These are phyloP conservation scores for Phytopythium boreale DNA, from an alignment of 352 stramenopile genomes.

Conservation along the genomic window DNA sequence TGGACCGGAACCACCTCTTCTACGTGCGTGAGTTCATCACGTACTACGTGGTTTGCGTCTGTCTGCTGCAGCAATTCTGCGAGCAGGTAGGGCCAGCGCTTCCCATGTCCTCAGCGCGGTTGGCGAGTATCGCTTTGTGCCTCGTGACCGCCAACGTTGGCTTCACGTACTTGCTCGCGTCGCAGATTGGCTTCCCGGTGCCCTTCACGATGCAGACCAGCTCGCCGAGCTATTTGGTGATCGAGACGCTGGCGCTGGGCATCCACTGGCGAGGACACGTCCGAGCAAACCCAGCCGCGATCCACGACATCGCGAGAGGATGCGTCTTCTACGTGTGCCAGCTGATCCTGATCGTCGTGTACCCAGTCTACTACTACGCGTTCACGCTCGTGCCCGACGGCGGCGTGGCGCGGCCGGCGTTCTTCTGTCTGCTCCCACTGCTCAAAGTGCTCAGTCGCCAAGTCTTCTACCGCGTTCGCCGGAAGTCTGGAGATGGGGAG, in stretches of 20 bases:
- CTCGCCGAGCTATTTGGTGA: background rate
- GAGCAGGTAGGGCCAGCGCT: background rate
- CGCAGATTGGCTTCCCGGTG: slow-evolving; percentile 20
- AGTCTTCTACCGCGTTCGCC: slow-evolving; percentile 16
- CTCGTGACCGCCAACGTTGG: background rate
- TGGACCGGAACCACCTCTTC: background rate
- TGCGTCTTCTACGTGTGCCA: slow-evolving; percentile 13
- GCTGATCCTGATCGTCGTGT: slow-evolving; percentile 12
- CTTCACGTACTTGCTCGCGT: slow-evolving; percentile 10
- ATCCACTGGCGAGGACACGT: background rate
- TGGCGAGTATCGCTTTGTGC: background rate
- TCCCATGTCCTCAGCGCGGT: no score
- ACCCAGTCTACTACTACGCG: slow-evolving; percentile 19
- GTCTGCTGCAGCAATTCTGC: background rate
- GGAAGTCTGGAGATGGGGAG: slow-evolving; percentile 3
- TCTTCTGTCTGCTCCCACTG: slow-evolving; percentile 3
- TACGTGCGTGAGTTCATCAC: background rate
- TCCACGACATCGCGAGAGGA: background rate
- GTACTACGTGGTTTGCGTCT: background rate
- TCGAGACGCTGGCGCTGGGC: background rate
- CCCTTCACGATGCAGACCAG: slow-evolving; percentile 18
- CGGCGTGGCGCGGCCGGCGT: slow-evolving; percentile 5
- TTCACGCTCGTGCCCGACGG: slow-evolving; percentile 12
- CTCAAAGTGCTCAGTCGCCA: slow-evolving; percentile 11
- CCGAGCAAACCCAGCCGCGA: background rate